These are phyloP conservation scores for Erodium moschatum DNA, from an alignment of 441 rosid genomes.

Conservation along the genomic window DNA sequence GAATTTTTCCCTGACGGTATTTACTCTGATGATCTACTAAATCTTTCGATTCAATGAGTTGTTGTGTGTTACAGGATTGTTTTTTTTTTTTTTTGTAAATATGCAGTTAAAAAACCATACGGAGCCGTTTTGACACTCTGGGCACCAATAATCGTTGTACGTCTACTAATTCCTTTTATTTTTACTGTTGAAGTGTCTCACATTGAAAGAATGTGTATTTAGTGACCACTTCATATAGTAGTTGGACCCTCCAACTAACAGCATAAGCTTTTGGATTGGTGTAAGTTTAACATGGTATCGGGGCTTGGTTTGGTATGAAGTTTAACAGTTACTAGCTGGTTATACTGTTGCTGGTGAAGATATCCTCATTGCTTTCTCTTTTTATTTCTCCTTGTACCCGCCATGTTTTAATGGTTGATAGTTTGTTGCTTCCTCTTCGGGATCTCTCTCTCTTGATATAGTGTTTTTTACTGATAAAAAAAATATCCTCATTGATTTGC, in stretches of 20 bases:
- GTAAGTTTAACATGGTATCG: too few relatives aligned
- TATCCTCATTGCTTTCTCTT: background rate
- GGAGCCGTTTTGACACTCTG: slow-evolving; percentile 79
- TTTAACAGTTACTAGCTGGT: background rate
- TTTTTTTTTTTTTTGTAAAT: slow-evolving; percentile 2
- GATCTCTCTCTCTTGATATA: too few relatives aligned
- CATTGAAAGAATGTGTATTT: background rate
- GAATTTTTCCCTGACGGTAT: slow-evolving; percentile 81
- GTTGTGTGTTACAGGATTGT: slow-evolving; percentile 18
- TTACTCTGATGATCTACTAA: slow-evolving; percentile 13
- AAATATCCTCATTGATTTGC: slow-evolving; percentile 16
- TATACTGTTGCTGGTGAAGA: background rate
- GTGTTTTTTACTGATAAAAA: too few relatives aligned
- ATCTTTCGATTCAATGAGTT: slow-evolving; percentile 14
- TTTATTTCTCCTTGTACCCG: too few relatives aligned
- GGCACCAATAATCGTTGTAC: slow-evolving; percentile 49
- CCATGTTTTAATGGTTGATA: too few relatives aligned
- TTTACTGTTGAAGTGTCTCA: too few relatives aligned
- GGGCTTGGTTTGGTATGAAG: too few relatives aligned
- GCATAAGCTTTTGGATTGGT: too few relatives aligned
- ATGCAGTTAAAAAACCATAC: slow-evolving; percentile 55
- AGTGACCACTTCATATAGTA: too few relatives aligned
- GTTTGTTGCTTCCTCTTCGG: too few relatives aligned
- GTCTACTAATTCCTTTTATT: too few relatives aligned
- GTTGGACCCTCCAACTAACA: too few relatives aligned